Evolutionary conservation across 495 filamentous ascomycete genomes (phyloP).

Genomic region (Xylaria bambusicola): DNA sequence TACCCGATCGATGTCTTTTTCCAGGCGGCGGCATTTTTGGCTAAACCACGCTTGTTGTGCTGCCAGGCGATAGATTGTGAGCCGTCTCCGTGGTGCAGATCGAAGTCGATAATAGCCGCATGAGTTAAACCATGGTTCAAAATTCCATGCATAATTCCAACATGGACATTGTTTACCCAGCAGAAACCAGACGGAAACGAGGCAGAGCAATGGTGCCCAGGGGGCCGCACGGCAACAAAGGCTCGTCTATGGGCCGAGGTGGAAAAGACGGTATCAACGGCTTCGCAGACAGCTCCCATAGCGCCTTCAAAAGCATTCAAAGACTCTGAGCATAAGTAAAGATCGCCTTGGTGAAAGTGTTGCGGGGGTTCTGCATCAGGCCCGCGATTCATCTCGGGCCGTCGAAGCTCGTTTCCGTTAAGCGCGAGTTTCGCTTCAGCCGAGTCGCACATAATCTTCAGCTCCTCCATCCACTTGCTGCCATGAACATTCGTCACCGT

Average conservation of each 20-base stretch:
- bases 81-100: conserved; percentile 94
- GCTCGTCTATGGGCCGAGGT: conserved; percentile 62
- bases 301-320: conserved; percentile 86
- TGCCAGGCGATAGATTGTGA: conserved; percentile 91
- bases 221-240: conserved; percentile 80
- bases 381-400: conserved; percentile 56
- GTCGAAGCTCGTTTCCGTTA: conserved; percentile 72
- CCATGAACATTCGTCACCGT: conserved; percentile 85
- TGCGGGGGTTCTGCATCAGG: conserved; percentile 44
- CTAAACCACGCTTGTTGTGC: conserved; percentile 67
- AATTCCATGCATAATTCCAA: conserved; percentile 88
- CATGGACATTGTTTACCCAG: conserved; percentile 98
- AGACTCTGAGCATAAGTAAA: conserved; percentile 86
- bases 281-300: conserved; percentile 86
- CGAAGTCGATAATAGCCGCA: conserved; percentile 95
- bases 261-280: conserved; percentile 80
- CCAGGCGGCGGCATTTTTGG: conserved; percentile 66
- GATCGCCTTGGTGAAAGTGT: conserved; percentile 77
- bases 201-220: conserved; percentile 92
- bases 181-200: conserved; percentile 91
- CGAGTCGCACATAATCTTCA: conserved; percentile 77
- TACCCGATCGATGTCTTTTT: conserved; percentile 90
- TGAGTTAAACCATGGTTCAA: conserved; percentile 83
- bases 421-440: conserved; percentile 72
- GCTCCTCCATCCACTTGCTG: conserved; percentile 84